Conservation (phyloP, 2,329 filamentous ascomycete genomes). For the Diaporthe aspalathi region DNA sequence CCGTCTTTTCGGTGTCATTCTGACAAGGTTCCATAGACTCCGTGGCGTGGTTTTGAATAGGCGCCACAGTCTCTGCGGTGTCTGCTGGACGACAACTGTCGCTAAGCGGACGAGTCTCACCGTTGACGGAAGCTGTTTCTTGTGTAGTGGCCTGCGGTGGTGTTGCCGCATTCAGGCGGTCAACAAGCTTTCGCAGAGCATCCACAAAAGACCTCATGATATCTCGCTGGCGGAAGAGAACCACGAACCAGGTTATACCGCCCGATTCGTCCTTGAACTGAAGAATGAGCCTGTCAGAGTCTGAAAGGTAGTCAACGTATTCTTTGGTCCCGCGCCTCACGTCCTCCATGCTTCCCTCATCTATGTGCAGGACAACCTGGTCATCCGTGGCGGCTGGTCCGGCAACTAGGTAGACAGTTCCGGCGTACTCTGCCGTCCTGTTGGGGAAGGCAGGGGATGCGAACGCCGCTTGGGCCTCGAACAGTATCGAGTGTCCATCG, state of each 20-base stretch:
- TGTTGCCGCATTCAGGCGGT: background rate
- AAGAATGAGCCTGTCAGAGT: slow-evolving; percentile 23
- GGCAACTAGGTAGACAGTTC: slow-evolving; percentile 16
- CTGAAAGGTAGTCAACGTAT: slow-evolving; percentile 13
- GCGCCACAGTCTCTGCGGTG: too few species aligned
- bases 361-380: slow-evolving; percentile 26
- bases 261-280: slow-evolving; percentile 12
- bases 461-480: background rate
- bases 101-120: background rate
- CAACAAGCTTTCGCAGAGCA: background rate
- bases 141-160: background rate
- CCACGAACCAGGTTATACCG: slow-evolving; percentile 20
- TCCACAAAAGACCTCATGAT: slow-evolving; percentile 14
- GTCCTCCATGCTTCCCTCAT: slow-evolving; percentile 9
- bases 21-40: background rate
- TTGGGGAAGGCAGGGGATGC: slow-evolving; percentile 9
- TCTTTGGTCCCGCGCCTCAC: slow-evolving; percentile 11
- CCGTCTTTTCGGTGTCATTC: background rate
- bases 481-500: background rate
- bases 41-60: background rate
- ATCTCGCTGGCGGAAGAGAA: slow-evolving; percentile 1
- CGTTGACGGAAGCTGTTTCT: too few species aligned
- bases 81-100: background rate
- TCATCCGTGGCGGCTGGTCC: background rate
- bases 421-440: background rate